Conservation (phyloP, 352 stramenopile species). For the Pilasporangium apinafurcum region DNA sequence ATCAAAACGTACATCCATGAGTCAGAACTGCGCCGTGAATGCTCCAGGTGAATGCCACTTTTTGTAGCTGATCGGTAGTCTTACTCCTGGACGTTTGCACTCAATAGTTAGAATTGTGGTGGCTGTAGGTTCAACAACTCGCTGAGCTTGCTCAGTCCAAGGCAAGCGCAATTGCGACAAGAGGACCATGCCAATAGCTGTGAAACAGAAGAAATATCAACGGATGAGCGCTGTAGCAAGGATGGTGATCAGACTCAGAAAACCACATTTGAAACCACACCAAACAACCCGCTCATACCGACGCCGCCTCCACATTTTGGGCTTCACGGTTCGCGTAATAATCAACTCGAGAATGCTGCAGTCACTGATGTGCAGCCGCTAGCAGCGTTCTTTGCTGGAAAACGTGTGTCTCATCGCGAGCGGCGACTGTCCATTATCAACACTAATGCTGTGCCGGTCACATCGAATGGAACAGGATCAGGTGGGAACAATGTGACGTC, state of each 20-base stretch:
- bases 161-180: slow-evolving; percentile 1
- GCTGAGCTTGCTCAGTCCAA: slow-evolving; percentile 10
- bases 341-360: too few relatives aligned
- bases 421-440: slow-evolving; percentile 9
- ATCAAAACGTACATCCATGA: slow-evolving; percentile 52
- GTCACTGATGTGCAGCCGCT: slow-evolving; percentile 4
- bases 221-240: too few relatives aligned
- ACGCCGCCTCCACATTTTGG: too few relatives aligned
- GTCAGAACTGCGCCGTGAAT: slow-evolving; percentile 24
- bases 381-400: slow-evolving; percentile 15
- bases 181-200: slow-evolving; percentile 1
- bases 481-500: slow-evolving; percentile 3
- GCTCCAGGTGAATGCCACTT: slow-evolving; percentile 16
- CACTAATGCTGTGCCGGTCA: slow-evolving; percentile 10
- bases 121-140: slow-evolving; percentile 11
- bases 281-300: slow-evolving; percentile 12
- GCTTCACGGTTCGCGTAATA: too few relatives aligned
- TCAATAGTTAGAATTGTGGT: slow-evolving; percentile 1
- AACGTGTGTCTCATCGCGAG: slow-evolving; percentile 4
- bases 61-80: neutral
- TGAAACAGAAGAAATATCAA: neutral
- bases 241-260: slow-evolving; percentile 2
- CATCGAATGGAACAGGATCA: slow-evolving; percentile 1
- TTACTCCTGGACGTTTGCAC: slow-evolving; percentile 6
- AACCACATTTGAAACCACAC: neutral